Conservation (phyloP, 2,329 filamentous ascomycete species). For the Camillea tinctor region DNA sequence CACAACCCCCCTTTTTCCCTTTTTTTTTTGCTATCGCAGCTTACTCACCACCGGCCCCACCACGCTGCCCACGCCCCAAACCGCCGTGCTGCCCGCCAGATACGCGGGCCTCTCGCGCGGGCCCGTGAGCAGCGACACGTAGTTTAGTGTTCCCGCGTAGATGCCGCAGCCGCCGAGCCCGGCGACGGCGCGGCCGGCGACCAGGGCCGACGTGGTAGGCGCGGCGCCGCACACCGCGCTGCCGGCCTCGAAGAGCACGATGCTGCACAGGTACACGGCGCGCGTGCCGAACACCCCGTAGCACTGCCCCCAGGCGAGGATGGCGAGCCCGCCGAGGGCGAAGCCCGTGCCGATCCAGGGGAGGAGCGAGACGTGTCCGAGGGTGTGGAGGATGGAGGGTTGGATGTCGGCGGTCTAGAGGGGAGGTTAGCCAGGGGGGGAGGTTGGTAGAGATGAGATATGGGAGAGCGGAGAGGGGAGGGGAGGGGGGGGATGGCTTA, state of each 20-base stretch:
- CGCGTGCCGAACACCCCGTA: not conserved
- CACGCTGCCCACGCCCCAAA: not conserved
- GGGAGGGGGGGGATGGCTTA: not conserved
- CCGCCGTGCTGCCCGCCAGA: not conserved
- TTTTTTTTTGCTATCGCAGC: too few relatives aligned
- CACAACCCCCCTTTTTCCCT: not conserved
- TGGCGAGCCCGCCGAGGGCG: not conserved
- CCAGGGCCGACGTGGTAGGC: not conserved
- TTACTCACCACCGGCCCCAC: not conserved
- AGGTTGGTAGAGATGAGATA: not conserved
- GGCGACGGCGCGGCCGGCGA: not conserved
- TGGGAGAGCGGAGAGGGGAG: too few relatives aligned
- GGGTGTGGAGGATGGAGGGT: not conserved
- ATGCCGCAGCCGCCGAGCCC: not conserved
- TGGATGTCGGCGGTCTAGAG: not conserved
- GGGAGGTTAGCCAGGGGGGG: not conserved
- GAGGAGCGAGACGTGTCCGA: not conserved
- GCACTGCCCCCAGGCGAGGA: not conserved
- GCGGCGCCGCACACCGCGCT: not conserved
- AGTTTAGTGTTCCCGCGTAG: not conserved
- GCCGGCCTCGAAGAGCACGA: not conserved
- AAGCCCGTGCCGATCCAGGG: slow-evolving; percentile 1
- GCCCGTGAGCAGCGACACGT: not conserved
- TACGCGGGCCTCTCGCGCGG: not conserved
- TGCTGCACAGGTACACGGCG: not conserved